Conservation (phyloP, 768 basidiomycete species). For the Gymnopilus junonius region DNA sequence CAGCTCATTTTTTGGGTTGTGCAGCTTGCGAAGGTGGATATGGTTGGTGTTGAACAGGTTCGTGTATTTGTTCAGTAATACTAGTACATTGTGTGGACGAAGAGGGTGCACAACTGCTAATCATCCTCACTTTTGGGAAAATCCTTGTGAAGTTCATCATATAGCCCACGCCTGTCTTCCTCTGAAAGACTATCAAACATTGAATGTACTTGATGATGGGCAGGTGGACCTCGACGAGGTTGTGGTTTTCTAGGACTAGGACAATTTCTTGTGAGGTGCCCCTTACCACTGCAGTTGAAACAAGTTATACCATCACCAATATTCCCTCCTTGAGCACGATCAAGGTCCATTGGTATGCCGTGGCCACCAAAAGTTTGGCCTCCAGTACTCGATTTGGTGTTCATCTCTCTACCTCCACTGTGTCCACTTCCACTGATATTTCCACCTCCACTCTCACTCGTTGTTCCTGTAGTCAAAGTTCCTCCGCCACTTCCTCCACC, state of each 20-base stretch:
- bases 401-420: background rate
- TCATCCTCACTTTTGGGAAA: constrained; percentile 3
- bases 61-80: background rate
- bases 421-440: background rate
- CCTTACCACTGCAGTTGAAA: background rate
- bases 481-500: background rate
- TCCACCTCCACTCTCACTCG: no score
- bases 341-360: constrained; percentile 2
- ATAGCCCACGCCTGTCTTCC: background rate
- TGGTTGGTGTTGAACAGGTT: no score
- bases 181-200: background rate
- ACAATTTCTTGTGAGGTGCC: constrained; percentile 6
- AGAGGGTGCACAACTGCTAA: constrained; percentile 5
- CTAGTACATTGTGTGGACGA: constrained; percentile 1
- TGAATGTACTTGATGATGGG: background rate
- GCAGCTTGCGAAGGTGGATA: background rate
- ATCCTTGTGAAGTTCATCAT: background rate
- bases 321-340: background rate
- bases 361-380: background rate
- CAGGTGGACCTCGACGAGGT: background rate
- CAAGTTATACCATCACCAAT: background rate
- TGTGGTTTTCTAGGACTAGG: no score
- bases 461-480: no score
- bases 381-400: background rate
- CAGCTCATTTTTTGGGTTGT: background rate